Conservation (phyloP, 805 yeast genomes). For the Suhomyces tanzawaensis region DNA sequence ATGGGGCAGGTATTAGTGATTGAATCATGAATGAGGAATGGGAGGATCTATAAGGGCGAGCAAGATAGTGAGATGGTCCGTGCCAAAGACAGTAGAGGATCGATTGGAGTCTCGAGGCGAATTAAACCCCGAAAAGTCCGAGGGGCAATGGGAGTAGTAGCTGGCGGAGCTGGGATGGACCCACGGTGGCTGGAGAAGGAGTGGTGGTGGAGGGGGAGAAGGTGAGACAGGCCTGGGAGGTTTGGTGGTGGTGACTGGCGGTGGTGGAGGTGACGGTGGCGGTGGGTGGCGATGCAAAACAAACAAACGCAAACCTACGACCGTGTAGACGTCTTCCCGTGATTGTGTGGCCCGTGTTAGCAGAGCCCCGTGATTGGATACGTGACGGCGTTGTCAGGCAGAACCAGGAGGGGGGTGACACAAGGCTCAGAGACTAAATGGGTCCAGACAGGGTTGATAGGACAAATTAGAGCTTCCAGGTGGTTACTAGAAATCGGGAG, state of each 20-base stretch:
- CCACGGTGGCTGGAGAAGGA: background rate
- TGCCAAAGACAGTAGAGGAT: too few relatives aligned
- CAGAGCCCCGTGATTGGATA: background rate
- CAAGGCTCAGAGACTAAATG: slow-evolving; percentile 1
- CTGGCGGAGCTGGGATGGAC: background rate
- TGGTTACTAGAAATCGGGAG: slow-evolving; percentile 6
- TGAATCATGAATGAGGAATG: slow-evolving; percentile 2
- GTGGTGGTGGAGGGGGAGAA: background rate
- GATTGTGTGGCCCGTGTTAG: too few relatives aligned
- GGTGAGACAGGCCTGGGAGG: background rate
- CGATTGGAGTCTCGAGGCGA: too few relatives aligned
- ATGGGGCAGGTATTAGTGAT: background rate
- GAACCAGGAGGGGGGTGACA: background rate
- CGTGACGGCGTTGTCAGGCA: background rate
- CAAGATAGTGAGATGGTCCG: background rate
- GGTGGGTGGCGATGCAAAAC: background rate
- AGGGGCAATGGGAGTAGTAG: background rate
- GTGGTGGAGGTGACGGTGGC: background rate
- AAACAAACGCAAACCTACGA: too few relatives aligned
- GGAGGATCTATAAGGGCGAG: too few relatives aligned
- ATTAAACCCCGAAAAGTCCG: slow-evolving; percentile 6
- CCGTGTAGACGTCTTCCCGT: too few relatives aligned
- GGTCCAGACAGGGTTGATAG: slow-evolving; percentile 3
- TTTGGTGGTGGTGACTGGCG: background rate
- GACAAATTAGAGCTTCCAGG: slow-evolving; percentile 2